A percentile compares a stretch with the other conserved stretches of the same genome.
Evolutionary conservation across 2,329 filamentous ascomycete species (phyloP).

Genomic region (Biscogniauxia mediterranea): DNA sequence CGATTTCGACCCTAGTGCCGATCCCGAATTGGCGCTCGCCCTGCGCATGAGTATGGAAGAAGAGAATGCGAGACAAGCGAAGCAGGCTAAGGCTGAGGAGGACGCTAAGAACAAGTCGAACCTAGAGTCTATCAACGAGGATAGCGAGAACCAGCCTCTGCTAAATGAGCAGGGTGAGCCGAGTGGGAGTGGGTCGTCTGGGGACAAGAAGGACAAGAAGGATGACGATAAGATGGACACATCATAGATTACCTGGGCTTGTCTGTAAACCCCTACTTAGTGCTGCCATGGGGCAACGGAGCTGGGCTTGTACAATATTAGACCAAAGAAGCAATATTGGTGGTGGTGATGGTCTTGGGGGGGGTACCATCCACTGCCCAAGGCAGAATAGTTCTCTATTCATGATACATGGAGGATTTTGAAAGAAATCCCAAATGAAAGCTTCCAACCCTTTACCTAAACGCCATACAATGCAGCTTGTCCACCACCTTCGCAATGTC

Average conservation of each 20-base stretch:
- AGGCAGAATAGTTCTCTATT: constrained; percentile 8
- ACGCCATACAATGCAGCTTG: constrained; percentile 24
- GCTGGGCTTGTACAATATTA: constrained; percentile 30
- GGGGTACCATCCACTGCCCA: constrained; percentile 11
- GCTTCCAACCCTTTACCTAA: constrained; percentile 15
- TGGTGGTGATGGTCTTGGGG: constrained; percentile 16
- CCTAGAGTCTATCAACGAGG: constrained; percentile 80
- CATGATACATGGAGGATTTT: constrained; percentile 2
- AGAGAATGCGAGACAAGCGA: constrained; percentile 90
- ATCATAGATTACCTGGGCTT: constrained; percentile 50
- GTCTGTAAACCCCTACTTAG: constrained; percentile 5
- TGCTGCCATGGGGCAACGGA: constrained; percentile 19
- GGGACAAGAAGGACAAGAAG: constrained; percentile 47
- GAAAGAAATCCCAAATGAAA: constrained; percentile 7
- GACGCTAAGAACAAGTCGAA: constrained; percentile 70
- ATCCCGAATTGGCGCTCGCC: constrained; percentile 91
- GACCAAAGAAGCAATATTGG: constrained; percentile 19
- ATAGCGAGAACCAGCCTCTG: constrained; percentile 67
- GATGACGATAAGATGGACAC: constrained; percentile 85
- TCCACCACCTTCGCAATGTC: constrained; percentile 1
- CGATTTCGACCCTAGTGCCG: constrained; percentile 84
- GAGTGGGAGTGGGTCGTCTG: constrained; percentile 54
- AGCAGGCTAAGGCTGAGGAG: constrained; percentile 74
- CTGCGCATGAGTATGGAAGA: constrained; percentile 98
- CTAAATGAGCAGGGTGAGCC: constrained; percentile 63